These are phyloP conservation scores for Colletotrichum nymphaeae DNA, from an alignment of 2,329 filamentous ascomycete genomes.

Conservation along the genomic window DNA sequence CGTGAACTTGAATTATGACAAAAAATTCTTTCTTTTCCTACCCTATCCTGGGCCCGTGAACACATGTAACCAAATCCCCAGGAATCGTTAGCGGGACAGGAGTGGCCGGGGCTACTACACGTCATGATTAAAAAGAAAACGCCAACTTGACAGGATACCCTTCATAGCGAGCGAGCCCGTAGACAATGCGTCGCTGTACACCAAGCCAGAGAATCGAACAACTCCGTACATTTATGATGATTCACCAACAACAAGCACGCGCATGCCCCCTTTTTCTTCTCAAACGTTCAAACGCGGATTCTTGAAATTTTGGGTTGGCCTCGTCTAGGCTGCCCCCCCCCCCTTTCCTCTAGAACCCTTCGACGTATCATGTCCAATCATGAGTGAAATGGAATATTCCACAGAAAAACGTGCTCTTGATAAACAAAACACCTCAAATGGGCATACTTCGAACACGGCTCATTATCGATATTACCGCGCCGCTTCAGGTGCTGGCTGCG, in stretches of 20 bases:
- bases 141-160: constrained; percentile 24
- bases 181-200: constrained; percentile 31
- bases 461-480: constrained; percentile 4
- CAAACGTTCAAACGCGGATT: constrained; percentile 4
- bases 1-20: neutral
- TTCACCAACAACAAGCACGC: constrained; percentile 15
- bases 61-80: constrained; percentile 7
- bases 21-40: constrained; percentile 19
- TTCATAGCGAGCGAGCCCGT: constrained; percentile 35
- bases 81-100: constrained; percentile 5
- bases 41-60: neutral
- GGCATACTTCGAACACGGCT: constrained; percentile 7
- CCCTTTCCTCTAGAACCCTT: neutral
- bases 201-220: constrained; percentile 36
- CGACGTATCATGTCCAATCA: constrained; percentile 7
- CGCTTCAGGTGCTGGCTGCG: constrained; percentile 8
- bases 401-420: neutral
- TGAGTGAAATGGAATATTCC: neutral
- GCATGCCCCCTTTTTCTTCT: constrained; percentile 18
- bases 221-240: constrained; percentile 36
- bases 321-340: neutral
- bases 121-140: constrained; percentile 12
- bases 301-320: neutral
- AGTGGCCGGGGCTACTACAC: neutral
- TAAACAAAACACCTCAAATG: neutral